A percentile compares a stretch with the other conserved stretches of the same genome.
Conservation (phyloP, 352 stramenopile genomes). For the Pythium aristosporum region DNA sequence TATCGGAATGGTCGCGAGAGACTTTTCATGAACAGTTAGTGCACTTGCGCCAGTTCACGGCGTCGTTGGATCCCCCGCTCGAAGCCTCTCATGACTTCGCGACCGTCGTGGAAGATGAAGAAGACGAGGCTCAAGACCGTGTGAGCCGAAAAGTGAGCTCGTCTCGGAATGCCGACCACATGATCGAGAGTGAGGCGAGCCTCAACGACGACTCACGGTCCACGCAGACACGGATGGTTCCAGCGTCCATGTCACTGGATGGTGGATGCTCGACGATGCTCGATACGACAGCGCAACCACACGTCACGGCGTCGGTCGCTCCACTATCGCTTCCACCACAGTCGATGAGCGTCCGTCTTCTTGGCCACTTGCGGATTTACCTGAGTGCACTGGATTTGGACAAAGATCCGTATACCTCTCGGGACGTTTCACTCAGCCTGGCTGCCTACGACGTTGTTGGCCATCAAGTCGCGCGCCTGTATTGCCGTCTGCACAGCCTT, state of each 20-base stretch:
- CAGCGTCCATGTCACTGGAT: slow-evolving; percentile 27
- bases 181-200: slow-evolving; percentile 19
- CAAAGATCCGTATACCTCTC: not conserved
- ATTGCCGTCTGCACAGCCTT: slow-evolving; percentile 7
- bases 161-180: slow-evolving; percentile 9
- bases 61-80: slow-evolving; percentile 31
- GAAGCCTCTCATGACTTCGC: not conserved
- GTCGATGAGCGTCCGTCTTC: slow-evolving; percentile 27
- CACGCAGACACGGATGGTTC: slow-evolving; percentile 16
- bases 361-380: slow-evolving; percentile 35
- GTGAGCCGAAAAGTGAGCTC: slow-evolving; percentile 14
- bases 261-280: slow-evolving; percentile 15
- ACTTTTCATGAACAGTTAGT: slow-evolving; percentile 48
- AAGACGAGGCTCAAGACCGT: not conserved
- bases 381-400: slow-evolving; percentile 21
- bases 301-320: slow-evolving; percentile 5
- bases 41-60: slow-evolving; percentile 46
- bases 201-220: slow-evolving; percentile 21
- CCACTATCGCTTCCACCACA: slow-evolving; percentile 20
- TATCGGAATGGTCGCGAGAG: slow-evolving; percentile 41
- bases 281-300: slow-evolving; percentile 11
- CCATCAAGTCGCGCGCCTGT: slow-evolving; percentile 27
- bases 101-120: slow-evolving; percentile 7
- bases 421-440: slow-evolving; percentile 17
- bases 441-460: slow-evolving; percentile 22